Evolutionary conservation across 2,329 filamentous ascomycete genomes (phyloP), one percentile per base, ranked within the genome.

Genomic region (Fusarium nisikadoi): DNA sequence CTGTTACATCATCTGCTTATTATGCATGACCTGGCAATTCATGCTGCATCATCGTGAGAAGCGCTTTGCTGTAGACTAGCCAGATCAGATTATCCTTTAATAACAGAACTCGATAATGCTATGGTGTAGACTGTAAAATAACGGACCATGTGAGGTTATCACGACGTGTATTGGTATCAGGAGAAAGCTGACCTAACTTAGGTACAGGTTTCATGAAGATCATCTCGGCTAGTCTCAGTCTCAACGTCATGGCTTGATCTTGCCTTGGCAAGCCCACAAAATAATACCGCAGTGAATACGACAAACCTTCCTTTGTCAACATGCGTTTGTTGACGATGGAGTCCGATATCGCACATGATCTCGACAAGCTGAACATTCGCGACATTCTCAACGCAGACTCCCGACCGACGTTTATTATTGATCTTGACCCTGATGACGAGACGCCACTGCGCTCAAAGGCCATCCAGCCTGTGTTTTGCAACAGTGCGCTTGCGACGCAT

Each of bases 361-460:
- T 74, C 46, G 80, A 80, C 14, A 79, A 80, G 54, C 62, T 73
- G 19, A 79, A 83, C 10, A 89, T 87, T 14, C 86, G 91, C 52
- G 79, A 82, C n/a, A 61, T 82, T 35, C 74, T 82, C 19, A 77
- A 82, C 36, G 79, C 79, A 35, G 81, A 83, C 54, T 80, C 81
- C 2, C 79, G 81, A 12, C 81, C 81, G 6, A 82, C 80, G 17
- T 82, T 83, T 66, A 75, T 82, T 33, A 72, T 83, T 10, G 81
- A 83, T 41, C 79, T 83, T 11, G 81, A 83, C 53, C 81, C 81
- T 2, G 81, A 83, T 35, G 59, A 65, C 8, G 73, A 75, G 13
- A 54, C 59, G 1, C 57, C 65, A 0, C 71, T 76, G n/a, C 68
- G 65, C 20, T 43, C 72, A 29, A 68, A 64, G 12, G 46, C 62